Conservation (phyloP, 495 filamentous ascomycete genomes). For the Penicillium canariense region DNA sequence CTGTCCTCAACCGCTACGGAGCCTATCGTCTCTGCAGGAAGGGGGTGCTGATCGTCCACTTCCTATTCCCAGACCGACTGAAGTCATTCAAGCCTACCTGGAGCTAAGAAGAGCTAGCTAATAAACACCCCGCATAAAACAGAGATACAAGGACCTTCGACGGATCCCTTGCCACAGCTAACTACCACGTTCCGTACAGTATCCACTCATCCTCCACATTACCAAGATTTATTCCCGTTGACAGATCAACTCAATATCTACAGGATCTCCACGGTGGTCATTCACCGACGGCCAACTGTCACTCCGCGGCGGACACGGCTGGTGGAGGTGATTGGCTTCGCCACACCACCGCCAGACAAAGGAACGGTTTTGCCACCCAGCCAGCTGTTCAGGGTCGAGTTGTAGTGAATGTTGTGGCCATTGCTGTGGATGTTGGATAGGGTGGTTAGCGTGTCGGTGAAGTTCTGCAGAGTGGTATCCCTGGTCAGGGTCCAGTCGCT, state of each 20-base stretch:
- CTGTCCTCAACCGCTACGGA: too few species aligned
- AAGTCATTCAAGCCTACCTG: too few species aligned
- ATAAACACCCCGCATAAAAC: too few species aligned
- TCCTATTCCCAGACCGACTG: too few species aligned
- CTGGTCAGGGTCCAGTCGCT: conserved; percentile 19
- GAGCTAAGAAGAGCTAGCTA: too few species aligned
- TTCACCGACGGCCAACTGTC: neutral
- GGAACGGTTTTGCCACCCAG: conserved; percentile 11
- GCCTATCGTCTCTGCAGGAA: too few species aligned
- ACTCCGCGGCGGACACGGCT: neutral
- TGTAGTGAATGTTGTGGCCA: conserved; percentile 14
- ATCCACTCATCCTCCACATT: neutral
- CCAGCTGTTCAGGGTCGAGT: conserved; percentile 11
- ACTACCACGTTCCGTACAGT: neutral
- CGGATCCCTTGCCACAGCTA: neutral
- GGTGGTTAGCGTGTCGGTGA: conserved; percentile 9
- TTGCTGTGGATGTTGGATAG: conserved; percentile 12
- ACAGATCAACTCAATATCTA: neutral
- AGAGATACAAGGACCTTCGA: neutral
- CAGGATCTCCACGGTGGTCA: neutral
- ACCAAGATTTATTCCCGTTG: neutral
- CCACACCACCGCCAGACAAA: conserved; percentile 13
- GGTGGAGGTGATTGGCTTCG: conserved; percentile 17
- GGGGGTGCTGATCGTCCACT: too few species aligned
- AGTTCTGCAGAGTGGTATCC: conserved; percentile 13